Evolutionary conservation across 768 basidiomycete genomes (phyloP), one percentile per base, ranked within the genome.

Genomic region (Pulveroboletus sp.): DNA sequence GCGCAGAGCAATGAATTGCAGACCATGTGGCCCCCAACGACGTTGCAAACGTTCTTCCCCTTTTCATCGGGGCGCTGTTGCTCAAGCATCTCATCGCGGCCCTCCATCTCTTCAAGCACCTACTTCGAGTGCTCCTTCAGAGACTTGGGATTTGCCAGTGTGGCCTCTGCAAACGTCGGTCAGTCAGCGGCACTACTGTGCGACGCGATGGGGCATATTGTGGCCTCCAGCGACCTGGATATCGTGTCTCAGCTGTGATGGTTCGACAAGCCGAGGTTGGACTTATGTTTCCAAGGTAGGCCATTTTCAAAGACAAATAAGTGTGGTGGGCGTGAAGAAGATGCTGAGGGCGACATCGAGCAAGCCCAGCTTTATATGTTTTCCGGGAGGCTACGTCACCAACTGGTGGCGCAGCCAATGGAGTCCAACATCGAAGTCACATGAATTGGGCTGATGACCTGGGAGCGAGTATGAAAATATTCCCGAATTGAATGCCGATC

Each of bases 131-230:
- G 58, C 26, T 43, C 53, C 50, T 64, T 53, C 55, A 38, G 62
- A 64, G 30, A 54, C 49, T 56, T 50, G 26, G 64, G 62, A 49
- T 68, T 67, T 30, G 52, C 57, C 13, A 67, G 20, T 37, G 54
- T 26, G 5, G 63, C 64, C 53, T 68, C 51, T 62, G 35, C 41
- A 45, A 30, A 38, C 20, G n/a, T 14, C 16, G 19, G 36, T 47
- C 22, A 52, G 35, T 23, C 40, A 5, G 20, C 23, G 9, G 12
- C 23, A 27, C 7, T n/a, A 29, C 16, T 41, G 17, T 2, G 26
- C 3, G 14, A 17, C 22, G 34, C 14, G 29, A 7, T 26, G 26
- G 23, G 23, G 27, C 43, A 20, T 42, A 50, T 55, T 55, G 29
- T 63, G 48, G 16, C 53, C 53, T 35, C 53, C 53, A 9, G 48